A percentile compares a stretch with the other conserved stretches of the same genome.
phyloP scores from a whole-genome alignment of 495 filamentous ascomycete species.

The Lasiosphaeriaceae sp. region DNA sequence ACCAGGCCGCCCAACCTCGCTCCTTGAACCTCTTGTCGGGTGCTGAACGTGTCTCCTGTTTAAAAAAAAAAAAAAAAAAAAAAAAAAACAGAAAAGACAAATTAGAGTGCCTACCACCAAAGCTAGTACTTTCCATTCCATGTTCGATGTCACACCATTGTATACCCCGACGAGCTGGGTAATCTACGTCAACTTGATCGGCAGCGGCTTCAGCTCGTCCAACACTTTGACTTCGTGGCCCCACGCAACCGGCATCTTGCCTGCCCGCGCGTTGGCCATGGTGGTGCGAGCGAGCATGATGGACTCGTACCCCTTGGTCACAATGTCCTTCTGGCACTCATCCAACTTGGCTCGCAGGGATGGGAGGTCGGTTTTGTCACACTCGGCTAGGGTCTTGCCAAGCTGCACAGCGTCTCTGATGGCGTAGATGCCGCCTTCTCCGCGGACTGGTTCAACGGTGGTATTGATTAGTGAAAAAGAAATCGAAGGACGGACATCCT shows the following conservation, averaged over 20 bases:
- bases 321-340: conserved; percentile 16
- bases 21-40: no score
- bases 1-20: no score
- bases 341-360: conserved; percentile 9
- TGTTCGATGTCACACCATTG: no score
- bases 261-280: not conserved
- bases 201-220: conserved; percentile 3
- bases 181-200: conserved; percentile 2
- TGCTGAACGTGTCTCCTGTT: no score
- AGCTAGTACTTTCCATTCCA: no score
- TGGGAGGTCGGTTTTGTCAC: conserved; percentile 8
- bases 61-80: no score
- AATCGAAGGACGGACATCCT: not conserved
- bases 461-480: not conserved
- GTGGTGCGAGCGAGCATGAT: not conserved
- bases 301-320: conserved; percentile 13
- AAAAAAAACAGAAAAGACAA: no score
- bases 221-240: conserved; percentile 10
- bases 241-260: conserved; percentile 7
- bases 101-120: no score
- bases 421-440: conserved; percentile 33
- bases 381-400: conserved; percentile 13
- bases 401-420: conserved; percentile 27
- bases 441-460: conserved; percentile 16
- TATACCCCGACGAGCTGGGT: no score